A percentile compares a stretch with the other conserved stretches of the same genome.
Conservation (phyloP, 225 moss, liverwort and hornwort genomes). For the Antitrichia curtipendula region DNA sequence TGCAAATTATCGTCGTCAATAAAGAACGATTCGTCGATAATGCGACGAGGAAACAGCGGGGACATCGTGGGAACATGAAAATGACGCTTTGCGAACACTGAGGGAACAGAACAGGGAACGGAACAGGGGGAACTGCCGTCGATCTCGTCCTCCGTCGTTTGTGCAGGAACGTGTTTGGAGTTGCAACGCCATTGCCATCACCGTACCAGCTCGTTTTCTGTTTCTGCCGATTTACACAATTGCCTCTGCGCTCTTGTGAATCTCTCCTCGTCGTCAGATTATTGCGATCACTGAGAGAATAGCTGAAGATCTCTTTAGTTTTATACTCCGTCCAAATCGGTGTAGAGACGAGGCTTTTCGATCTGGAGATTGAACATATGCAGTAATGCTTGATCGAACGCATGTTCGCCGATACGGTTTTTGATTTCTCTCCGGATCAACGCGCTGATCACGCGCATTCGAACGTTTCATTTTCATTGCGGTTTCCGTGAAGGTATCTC, state of each 20-base stretch:
- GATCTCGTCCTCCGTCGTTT: neutral
- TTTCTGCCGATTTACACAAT: neutral
- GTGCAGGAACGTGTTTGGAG: neutral
- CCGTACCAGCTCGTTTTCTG: neutral
- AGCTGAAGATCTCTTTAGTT: neutral
- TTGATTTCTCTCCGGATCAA: neutral
- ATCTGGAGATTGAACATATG: neutral
- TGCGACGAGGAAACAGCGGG: neutral
- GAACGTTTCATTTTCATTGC: neutral
- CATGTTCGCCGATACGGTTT: neutral
- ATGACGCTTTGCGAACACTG: neutral
- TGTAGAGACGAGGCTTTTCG: neutral
- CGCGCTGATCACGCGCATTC: neutral
- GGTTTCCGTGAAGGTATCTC: neutral
- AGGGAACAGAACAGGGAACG: neutral
- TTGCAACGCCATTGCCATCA: neutral
- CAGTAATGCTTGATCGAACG: neutral
- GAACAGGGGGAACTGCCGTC: neutral
- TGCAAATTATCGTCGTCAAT: neutral
- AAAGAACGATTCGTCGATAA: neutral
- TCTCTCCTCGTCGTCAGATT: neutral
- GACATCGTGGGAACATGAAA: neutral
- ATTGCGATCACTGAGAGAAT: neutral
- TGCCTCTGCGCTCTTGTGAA: neutral
- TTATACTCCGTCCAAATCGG: neutral